phyloP scores from a whole-genome alignment of 2,329 filamentous ascomycete genomes.

The Pyrenophora seminiperda region DNA sequence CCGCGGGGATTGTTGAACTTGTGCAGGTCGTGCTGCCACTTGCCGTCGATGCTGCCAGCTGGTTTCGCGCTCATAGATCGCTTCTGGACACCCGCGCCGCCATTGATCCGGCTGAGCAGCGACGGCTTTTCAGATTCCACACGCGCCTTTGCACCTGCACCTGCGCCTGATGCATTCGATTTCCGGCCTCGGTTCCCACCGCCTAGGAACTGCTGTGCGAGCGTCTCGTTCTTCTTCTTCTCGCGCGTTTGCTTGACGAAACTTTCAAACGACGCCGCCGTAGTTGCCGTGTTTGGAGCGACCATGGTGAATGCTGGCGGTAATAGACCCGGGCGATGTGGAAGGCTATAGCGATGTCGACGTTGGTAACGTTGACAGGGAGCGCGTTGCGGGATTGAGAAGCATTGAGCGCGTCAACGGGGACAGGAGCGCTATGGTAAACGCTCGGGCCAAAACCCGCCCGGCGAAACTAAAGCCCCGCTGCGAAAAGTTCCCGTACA shows the following conservation, averaged over 20 bases:
- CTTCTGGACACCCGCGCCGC: slow-evolving; percentile 70
- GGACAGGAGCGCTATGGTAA: slow-evolving; percentile 2
- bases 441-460: slow-evolving; percentile 13
- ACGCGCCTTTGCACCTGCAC: slow-evolving; percentile 53
- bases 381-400: slow-evolving; percentile 7
- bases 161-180: slow-evolving; percentile 60
- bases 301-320: slow-evolving; percentile 24
- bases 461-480: slow-evolving; percentile 28
- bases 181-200: slow-evolving; percentile 60
- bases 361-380: background rate
- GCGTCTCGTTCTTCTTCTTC: slow-evolving; percentile 71
- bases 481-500: slow-evolving; percentile 30
- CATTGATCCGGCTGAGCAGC: slow-evolving; percentile 74
- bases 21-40: slow-evolving; percentile 76
- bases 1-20: slow-evolving; percentile 49
- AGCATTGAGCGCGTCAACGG: slow-evolving; percentile 20
- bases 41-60: slow-evolving; percentile 64
- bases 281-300: slow-evolving; percentile 18
- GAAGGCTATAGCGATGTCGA: slow-evolving; percentile 4
- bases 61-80: slow-evolving; percentile 51
- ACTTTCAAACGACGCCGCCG: slow-evolving; percentile 33
- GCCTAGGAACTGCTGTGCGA: slow-evolving; percentile 75
- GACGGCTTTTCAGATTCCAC: slow-evolving; percentile 55
- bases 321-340: background rate
- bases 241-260: slow-evolving; percentile 57